Conservation (phyloP, 345 rosid genomes). For the Euphorbia pulcherrima region DNA sequence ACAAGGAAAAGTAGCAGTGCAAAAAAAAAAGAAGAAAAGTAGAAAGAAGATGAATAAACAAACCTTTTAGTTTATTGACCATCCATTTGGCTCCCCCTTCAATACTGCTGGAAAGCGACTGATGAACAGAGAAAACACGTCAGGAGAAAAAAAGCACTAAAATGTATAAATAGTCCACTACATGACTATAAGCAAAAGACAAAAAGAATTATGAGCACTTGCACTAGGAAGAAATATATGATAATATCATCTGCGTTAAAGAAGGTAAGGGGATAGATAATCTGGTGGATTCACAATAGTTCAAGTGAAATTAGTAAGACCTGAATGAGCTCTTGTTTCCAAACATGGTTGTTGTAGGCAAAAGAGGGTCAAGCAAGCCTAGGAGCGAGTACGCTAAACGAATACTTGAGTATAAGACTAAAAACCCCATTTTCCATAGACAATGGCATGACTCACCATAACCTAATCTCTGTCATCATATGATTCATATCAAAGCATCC, state of each 20-base stretch:
- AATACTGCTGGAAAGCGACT: conserved; percentile 78
- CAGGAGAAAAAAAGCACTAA: not conserved
- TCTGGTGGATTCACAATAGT: not conserved
- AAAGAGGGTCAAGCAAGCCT: too few species aligned
- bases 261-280: not conserved
- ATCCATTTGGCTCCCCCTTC: conserved; percentile 92
- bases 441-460: too few species aligned
- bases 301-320: not conserved
- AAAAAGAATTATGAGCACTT: not conserved
- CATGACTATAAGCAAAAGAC: not conserved
- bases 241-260: not conserved
- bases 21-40: not conserved
- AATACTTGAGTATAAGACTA: too few species aligned
- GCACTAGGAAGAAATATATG: not conserved
- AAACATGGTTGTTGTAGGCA: too few species aligned
- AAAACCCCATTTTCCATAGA: too few species aligned
- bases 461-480: too few species aligned
- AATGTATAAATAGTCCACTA: not conserved
- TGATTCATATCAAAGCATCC: too few species aligned
- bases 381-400: too few species aligned
- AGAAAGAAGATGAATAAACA: conserved; percentile 5
- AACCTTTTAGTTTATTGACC: conserved; percentile 93
- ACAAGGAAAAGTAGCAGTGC: not conserved
- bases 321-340: not conserved
- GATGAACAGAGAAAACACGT: conserved; percentile 8